Base-by-base conservation (phyloP, 768 basidiomycete genomes). In the Termitomyces sp. region DNA sequence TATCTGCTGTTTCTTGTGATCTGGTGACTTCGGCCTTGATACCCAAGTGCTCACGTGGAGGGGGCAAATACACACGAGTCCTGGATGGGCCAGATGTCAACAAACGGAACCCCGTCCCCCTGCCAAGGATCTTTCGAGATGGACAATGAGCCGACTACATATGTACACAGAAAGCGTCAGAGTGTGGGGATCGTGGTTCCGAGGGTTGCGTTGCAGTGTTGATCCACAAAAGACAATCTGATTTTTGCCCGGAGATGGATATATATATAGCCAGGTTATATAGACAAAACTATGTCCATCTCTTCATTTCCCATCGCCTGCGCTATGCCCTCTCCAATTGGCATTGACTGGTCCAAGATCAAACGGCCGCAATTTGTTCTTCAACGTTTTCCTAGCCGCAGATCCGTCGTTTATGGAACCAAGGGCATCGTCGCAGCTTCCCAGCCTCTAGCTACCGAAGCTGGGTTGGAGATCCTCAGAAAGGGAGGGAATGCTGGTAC, bases 401-500 rank as follows among this genome's bases (percentile, higher is more conserved):
- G 94, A 63, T 94, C 93, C 8, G 88, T 92, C 24, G 86, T 93
- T 20, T 92, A 90, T 73, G 86, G 89, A 7, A 89, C 84, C 2
- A 94, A 93, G 69, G 92, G 95, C 7, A 75, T 96, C 35, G 90
- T 98, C 4, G 84, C 93, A 8, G 88, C 88, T 30, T 90, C 91
- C 26, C 97, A 99, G 68, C 93, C 97, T 49, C 78, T 94, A 40
- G 97, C 97, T 1, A 86, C 88, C 16, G 88, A 91, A 67, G 95
- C 92, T 18, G 97, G 96, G 0, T 71, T 98, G 32, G 94, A 97
- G 72, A 90, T 99, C 62, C 75, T 99, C 26, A 79, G 87, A 54
- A 89, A 87, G 70, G 97, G 97, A 13, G 97, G 97, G 53, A 99
- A 99, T 75, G 96, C 96, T 64, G 95, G 92, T 91, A 67, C 48